A percentile compares a stretch with the other conserved stretches of the same genome.
These are phyloP conservation scores for Trichoderma sp. DNA, from an alignment of 2,329 filamentous ascomycete species.

Conservation along the genomic window DNA sequence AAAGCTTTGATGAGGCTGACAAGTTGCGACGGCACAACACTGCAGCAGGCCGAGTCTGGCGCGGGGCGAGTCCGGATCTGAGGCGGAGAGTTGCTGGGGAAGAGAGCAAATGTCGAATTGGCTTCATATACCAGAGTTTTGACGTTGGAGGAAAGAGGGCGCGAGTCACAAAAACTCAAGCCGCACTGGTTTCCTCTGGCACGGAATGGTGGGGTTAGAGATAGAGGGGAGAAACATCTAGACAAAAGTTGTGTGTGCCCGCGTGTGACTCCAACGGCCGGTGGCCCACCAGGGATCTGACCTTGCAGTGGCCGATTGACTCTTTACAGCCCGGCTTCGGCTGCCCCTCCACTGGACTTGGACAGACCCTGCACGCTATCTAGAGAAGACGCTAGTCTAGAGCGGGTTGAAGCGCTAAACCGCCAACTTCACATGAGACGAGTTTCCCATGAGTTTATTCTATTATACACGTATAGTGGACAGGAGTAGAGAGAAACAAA, in stretches of 20 bases:
- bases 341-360: not conserved
- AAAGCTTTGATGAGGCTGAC: conserved; percentile 30
- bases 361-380: not conserved
- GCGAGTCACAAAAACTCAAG: conserved; percentile 30
- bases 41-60: conserved; percentile 23
- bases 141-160: conserved; percentile 19
- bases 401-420: not conserved
- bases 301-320: conserved; percentile 11
- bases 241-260: conserved; percentile 12
- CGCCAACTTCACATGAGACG: not conserved
- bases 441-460: not conserved
- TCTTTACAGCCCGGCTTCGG: conserved; percentile 15
- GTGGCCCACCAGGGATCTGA: conserved; percentile 1
- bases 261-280: conserved; percentile 12
- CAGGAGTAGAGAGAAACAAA: not conserved
- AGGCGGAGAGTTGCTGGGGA: conserved; percentile 18
- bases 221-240: conserved; percentile 13
- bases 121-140: conserved; percentile 29
- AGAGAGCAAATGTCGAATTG: conserved; percentile 24
- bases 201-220: conserved; percentile 22
- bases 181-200: conserved; percentile 24
- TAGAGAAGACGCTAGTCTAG: not conserved
- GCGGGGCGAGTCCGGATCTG: conserved; percentile 6
- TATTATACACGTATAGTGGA: not conserved
- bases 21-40: conserved; percentile 28